These are phyloP conservation scores for Prunus yedoensis DNA, from an alignment of 331 rosid genomes.

Conservation along the genomic window DNA sequence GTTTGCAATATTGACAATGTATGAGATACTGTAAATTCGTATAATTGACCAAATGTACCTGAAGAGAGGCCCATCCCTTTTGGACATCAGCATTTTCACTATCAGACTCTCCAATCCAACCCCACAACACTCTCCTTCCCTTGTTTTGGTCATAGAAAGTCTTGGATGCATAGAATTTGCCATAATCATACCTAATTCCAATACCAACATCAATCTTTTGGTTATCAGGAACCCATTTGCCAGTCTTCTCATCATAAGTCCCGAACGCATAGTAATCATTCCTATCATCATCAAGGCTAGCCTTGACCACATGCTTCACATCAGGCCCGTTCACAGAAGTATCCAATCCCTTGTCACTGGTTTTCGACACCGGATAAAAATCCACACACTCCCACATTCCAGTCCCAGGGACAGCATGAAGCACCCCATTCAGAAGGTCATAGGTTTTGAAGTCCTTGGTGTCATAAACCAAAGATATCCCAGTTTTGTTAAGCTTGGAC, in stretches of 20 bases:
- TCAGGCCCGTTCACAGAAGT: conserved; percentile 51
- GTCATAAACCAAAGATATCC: conserved; percentile 65
- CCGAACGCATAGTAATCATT: conserved; percentile 83
- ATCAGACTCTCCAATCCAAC: conserved; percentile 89
- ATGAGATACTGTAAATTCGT: not conserved
- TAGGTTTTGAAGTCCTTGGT: conserved; percentile 62
- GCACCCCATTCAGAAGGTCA: conserved; percentile 45
- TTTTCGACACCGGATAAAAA: conserved; percentile 60
- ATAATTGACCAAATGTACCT: conserved; percentile 35
- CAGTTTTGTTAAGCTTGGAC: conserved; percentile 61
- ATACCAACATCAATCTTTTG: conserved; percentile 61
- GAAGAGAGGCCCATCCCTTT: conserved; percentile 90
- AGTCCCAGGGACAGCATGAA: conserved; percentile 60
- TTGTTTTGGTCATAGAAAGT: conserved; percentile 57
- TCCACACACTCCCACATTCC: conserved; percentile 98
- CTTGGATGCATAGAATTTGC: conserved; percentile 80
- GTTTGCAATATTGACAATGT: not conserved
- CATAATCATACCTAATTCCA: conserved; percentile 76
- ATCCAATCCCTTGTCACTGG: conserved; percentile 46
- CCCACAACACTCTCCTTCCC: conserved; percentile 80
- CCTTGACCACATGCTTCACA: conserved; percentile 73
- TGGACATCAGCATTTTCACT: conserved; percentile 66
- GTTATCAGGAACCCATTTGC: conserved; percentile 54
- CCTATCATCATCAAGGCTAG: conserved; percentile 67
- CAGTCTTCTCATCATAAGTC: conserved; percentile 56